Conservation (phyloP, 129 eudicot genomes). For the Tagetes erecta region DNA sequence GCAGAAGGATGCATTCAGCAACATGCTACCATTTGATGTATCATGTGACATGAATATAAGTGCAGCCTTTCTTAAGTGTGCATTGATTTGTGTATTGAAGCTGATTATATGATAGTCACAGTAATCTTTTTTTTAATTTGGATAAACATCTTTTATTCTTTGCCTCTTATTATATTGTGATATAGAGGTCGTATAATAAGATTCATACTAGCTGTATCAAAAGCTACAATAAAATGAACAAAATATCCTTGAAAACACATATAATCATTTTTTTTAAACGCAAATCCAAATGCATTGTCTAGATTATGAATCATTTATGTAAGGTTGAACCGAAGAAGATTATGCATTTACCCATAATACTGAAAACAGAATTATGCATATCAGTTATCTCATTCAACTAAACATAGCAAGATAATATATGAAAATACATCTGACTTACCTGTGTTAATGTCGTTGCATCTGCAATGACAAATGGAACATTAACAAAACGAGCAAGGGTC, state of each 20-base stretch:
- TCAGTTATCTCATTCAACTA: not conserved
- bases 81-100: not conserved
- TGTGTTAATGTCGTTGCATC: constrained; percentile 95
- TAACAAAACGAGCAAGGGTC: constrained; percentile 89
- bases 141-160: not conserved
- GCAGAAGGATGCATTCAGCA: constrained; percentile 12
- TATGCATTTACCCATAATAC: not conserved
- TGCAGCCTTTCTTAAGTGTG: not conserved
- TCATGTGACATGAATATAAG: not conserved
- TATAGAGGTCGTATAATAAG: not conserved
- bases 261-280: not conserved
- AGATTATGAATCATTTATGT: constrained; percentile 1
- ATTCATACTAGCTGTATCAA: not conserved
- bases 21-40: not conserved
- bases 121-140: not conserved
- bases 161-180: not conserved
- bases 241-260: not conserved
- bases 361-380: constrained; percentile 1
- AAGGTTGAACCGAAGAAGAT: constrained; percentile 9
- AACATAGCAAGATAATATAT: not conserved
- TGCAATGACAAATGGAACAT: constrained; percentile 93
- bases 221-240: not conserved
- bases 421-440: constrained; percentile 38
- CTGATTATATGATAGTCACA: not conserved
- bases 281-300: not conserved